phyloP scores from a whole-genome alignment of 768 basidiomycete species.

The Collybiopsis luxurians region DNA sequence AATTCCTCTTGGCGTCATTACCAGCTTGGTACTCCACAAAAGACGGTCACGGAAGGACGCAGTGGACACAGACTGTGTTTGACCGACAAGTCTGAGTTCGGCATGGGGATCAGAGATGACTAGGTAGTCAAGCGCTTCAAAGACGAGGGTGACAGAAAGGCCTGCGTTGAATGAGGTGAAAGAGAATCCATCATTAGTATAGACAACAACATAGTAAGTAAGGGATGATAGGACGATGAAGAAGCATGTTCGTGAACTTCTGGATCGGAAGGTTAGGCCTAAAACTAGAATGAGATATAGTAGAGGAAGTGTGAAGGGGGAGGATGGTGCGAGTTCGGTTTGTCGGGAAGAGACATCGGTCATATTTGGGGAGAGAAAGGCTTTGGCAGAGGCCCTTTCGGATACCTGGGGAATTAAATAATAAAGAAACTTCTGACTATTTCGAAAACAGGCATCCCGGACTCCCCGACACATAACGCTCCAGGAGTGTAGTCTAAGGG shows the following conservation, averaged over 20 bases:
- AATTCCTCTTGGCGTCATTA: conserved; percentile 30
- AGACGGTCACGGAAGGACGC: conserved; percentile 18
- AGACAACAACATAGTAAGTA: conserved; percentile 19
- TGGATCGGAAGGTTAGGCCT: background rate
- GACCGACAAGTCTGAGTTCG: conserved; percentile 17
- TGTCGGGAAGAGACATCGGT: too few relatives aligned
- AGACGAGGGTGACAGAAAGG: conserved; percentile 14
- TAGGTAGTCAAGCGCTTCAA: conserved; percentile 25
- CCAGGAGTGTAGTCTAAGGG: too few relatives aligned
- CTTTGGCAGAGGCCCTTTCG: too few relatives aligned
- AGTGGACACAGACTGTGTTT: conserved; percentile 8
- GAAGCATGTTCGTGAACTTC: background rate
- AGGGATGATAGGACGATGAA: background rate
- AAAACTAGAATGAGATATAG: background rate
- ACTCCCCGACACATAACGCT: too few relatives aligned
- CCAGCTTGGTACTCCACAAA: conserved; percentile 28
- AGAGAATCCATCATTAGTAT: conserved; percentile 25
- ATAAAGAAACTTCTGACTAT: too few relatives aligned
- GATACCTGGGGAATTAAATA: too few relatives aligned
- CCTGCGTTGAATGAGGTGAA: conserved; percentile 6
- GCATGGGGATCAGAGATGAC: conserved; percentile 25
- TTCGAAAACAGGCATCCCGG: too few relatives aligned
- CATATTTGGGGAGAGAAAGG: too few relatives aligned
- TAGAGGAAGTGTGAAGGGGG: background rate
- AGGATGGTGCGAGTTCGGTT: background rate